Evolutionary conservation across 1,139 yeast genomes (phyloP), one percentile per base, ranked within the genome.

Genomic region (Candida sanyaensis): DNA sequence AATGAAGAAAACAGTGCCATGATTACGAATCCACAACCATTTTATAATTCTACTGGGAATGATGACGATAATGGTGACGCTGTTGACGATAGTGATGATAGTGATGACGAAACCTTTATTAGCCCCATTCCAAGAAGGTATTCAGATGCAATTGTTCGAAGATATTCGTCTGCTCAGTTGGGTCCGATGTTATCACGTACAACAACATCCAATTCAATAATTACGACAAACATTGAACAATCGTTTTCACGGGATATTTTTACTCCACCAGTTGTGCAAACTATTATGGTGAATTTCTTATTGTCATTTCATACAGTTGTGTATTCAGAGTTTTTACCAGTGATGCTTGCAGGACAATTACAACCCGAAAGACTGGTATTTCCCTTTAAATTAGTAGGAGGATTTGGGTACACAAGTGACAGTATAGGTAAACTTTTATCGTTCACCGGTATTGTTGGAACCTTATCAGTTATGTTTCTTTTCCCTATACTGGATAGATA

Each of bases 321-420:
- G 5, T 81, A 71, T 59, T 73, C 73, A 44, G 88, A 84, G 60
- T 80, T 84, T 52, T 63, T 82, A 41, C 88, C 89, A 9, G 79
- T 84, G 5, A 78, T 80, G 49, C 63, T 83, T 23, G 84, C 87
- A 0, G 71, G 81, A n/a, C 67, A 71, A 34, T 65, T 78, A 42
- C 65, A 59, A 34, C 61, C 62, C 1, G 60, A 60, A 11, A 54
- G 62, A 21, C 57, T 81, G 13, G 55, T 63, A 33, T 81, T 83
- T 31, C 43, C 43, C 6, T 57, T 60, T 36, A 50, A 40, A 24
- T 57, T 66, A 10, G 55, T 55, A 6, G 71, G 71, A 6, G 71
- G 71, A 1, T 65, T 65, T 57, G 66, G 66, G 4, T 68, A 60
- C 58, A 62, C 64, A 34, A 67, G 83, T 11, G 68, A 68, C 45